phyloP scores from a whole-genome alignment of 371 early-diverging fungal genomes.

The Rhizomucor pusillus region DNA sequence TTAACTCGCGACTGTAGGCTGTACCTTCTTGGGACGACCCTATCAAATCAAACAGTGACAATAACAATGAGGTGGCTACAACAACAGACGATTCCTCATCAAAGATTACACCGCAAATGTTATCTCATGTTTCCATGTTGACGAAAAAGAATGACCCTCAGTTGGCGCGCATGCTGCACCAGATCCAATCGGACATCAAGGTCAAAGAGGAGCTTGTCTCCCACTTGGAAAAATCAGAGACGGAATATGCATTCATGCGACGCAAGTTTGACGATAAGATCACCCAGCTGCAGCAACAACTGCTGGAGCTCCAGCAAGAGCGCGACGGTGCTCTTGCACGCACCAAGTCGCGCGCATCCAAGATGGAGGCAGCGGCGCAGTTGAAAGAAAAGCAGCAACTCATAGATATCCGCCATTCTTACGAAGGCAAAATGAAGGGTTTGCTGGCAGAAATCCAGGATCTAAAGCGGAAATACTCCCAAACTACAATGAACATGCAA shows the following conservation, averaged over 20 bases:
- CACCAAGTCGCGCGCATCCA: conserved; percentile 15
- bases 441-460: conserved; percentile 68
- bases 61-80: not conserved
- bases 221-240: conserved; percentile 59
- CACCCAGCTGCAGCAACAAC: conserved; percentile 50
- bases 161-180: conserved; percentile 53
- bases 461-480: conserved; percentile 56
- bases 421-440: conserved; percentile 70
- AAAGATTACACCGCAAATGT: conserved; percentile 1
- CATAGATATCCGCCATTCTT: conserved; percentile 39
- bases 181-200: conserved; percentile 70
- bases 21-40: conserved; percentile 32
- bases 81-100: conserved; percentile 2
- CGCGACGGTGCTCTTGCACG: conserved; percentile 60
- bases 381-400: conserved; percentile 28
- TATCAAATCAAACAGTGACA: not conserved
- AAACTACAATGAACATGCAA: conserved; percentile 54
- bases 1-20: conserved; percentile 13
- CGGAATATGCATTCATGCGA: conserved; percentile 57
- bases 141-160: conserved; percentile 18
- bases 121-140: not conserved
- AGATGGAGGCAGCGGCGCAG: conserved; percentile 17
- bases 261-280: conserved; percentile 74
- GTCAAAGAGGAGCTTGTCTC: conserved; percentile 63
- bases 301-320: conserved; percentile 62